A percentile compares a stretch with the other conserved stretches of the same genome.
These are phyloP conservation scores for Fusarium burgessii DNA, from an alignment of 2,329 filamentous ascomycete genomes.

Conservation along the genomic window DNA sequence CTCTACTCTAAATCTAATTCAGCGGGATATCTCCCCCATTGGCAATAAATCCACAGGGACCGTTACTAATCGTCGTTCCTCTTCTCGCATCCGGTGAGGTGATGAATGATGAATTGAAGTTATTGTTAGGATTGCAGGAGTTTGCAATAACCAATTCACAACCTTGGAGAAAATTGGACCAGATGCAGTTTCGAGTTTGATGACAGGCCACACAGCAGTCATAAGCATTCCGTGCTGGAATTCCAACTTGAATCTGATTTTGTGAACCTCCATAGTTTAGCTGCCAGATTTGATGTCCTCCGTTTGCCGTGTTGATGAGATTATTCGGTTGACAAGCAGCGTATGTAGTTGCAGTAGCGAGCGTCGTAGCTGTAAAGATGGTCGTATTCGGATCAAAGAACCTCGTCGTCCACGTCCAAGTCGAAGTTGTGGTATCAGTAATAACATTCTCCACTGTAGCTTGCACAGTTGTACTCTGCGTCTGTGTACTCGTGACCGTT, in stretches of 20 bases:
- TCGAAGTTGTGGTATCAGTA: not conserved
- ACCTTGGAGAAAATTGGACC: not conserved
- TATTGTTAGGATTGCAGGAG: not conserved
- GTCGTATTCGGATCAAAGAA: not conserved
- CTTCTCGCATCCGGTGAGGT: not conserved
- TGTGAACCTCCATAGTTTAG: not conserved
- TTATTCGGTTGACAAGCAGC: not conserved
- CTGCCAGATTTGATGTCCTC: not conserved
- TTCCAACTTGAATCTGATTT: not conserved
- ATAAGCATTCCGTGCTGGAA: not conserved
- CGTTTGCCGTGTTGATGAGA: not conserved
- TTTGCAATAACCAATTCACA: not conserved
- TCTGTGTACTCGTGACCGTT: not conserved
- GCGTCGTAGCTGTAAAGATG: not conserved
- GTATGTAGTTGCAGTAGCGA: not conserved
- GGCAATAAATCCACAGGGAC: not conserved
- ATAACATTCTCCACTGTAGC: not conserved
- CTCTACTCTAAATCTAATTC: not conserved
- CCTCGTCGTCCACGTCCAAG: not conserved
- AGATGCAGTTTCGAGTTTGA: constrained; percentile 5
- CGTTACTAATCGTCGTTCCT: not conserved
- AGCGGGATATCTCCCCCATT: not conserved
- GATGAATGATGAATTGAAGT: constrained; percentile 1
- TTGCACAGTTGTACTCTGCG: not conserved
- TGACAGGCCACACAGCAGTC: constrained; percentile 3